A percentile compares a stretch with the other conserved stretches of the same genome.
These are phyloP conservation scores for Odontarrhena argentea DNA, from an alignment of 345 rosid genomes.

Conservation along the genomic window DNA sequence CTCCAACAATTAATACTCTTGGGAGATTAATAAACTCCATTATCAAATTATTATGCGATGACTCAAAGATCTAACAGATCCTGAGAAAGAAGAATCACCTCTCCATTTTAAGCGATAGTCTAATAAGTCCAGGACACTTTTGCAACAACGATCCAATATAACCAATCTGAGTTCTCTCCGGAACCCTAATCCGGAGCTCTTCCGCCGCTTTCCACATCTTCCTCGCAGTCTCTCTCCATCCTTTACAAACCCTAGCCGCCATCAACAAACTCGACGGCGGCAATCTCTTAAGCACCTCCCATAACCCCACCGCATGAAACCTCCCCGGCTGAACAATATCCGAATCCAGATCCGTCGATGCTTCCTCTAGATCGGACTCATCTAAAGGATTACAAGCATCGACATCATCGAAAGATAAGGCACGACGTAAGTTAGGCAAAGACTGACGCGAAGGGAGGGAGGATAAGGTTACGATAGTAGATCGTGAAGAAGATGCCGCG, in stretches of 20 bases:
- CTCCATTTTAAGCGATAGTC: slow-evolving; percentile 72
- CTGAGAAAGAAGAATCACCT: slow-evolving; percentile 59
- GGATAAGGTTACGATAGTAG: slow-evolving; percentile 38
- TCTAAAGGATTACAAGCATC: slow-evolving; percentile 55
- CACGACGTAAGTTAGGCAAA: slow-evolving; percentile 71
- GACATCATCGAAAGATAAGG: slow-evolving; percentile 75
- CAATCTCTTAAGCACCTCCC: slow-evolving; percentile 82
- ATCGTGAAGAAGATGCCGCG: slow-evolving; percentile 46
- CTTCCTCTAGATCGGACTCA: slow-evolving; percentile 45
- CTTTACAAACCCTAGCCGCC: slow-evolving; percentile 83
- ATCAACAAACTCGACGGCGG: slow-evolving; percentile 70
- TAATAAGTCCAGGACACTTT: slow-evolving; percentile 76
- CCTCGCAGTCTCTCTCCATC: slow-evolving; percentile 83
- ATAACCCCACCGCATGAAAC: slow-evolving; percentile 57
- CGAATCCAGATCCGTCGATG: slow-evolving; percentile 43
- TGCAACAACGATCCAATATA: slow-evolving; percentile 81
- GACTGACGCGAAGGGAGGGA: slow-evolving; percentile 54
- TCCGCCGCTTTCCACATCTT: slow-evolving; percentile 86
- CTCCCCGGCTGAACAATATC: slow-evolving; percentile 50
- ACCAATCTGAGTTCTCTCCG: slow-evolving; percentile 65
- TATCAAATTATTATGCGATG: not conserved
- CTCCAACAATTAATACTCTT: not conserved
- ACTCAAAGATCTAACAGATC: slow-evolving; percentile 47
- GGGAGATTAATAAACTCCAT: not conserved
- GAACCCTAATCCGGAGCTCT: slow-evolving; percentile 80